Evolutionary conservation across 1,284 basidiomycete species (phyloP).

Genomic region (Austroboletus niveus): DNA sequence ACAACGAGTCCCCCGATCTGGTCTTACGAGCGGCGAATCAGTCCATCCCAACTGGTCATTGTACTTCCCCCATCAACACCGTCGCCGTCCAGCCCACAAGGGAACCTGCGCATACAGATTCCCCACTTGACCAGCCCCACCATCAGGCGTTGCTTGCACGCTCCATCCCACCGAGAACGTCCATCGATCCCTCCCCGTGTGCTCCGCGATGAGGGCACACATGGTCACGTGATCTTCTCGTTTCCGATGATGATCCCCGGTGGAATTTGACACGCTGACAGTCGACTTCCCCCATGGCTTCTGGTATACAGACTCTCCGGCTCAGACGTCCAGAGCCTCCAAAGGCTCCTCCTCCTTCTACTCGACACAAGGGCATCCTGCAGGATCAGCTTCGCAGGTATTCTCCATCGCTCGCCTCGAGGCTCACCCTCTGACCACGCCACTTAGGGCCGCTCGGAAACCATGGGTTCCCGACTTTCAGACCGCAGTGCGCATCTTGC

Average conservation of each 20-base stretch:
- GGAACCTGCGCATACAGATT: not conserved
- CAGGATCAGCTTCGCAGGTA: conserved; percentile 76
- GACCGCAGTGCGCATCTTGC: conserved; percentile 78
- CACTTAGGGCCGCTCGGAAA: conserved; percentile 55
- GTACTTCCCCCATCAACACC: conserved; percentile 10
- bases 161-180: not conserved
- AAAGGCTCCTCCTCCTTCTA: conserved; percentile 34
- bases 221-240: conserved; percentile 17
- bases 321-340: conserved; percentile 51
- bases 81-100: not conserved
- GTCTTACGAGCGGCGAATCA: conserved; percentile 30
- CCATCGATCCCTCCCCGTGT: not conserved
- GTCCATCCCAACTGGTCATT: conserved; percentile 16
- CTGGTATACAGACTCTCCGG: conserved; percentile 50
- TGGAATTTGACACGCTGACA: not conserved
- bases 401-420: conserved; percentile 5
- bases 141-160: not conserved
- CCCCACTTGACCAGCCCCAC: not conserved
- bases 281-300: conserved; percentile 21
- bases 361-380: conserved; percentile 62
- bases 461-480: conserved; percentile 86
- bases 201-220: not conserved
- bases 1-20: conserved; percentile 32
- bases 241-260: not conserved
- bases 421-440: conserved; percentile 9